phyloP scores from a whole-genome alignment of 2,329 filamentous ascomycete genomes.

The Trichoderma lentiforme region DNA sequence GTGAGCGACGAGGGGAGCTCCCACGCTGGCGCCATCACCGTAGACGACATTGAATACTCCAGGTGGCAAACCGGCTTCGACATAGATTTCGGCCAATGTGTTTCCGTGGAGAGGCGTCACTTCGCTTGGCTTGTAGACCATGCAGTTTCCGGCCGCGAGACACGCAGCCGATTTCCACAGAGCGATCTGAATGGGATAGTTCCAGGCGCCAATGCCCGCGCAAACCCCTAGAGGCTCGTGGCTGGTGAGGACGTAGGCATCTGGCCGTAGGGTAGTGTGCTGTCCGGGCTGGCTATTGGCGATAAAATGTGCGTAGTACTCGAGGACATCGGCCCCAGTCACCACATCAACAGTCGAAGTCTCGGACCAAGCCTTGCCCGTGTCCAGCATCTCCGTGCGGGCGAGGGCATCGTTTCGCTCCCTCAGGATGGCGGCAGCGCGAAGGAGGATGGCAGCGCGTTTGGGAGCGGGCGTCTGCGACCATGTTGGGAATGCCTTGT shows the following conservation, averaged over 20 bases:
- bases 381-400: conserved; percentile 76
- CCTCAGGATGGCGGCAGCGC: conserved; percentile 70
- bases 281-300: conserved; percentile 79
- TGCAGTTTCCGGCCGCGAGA: conserved; percentile 80
- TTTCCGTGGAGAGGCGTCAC: conserved; percentile 81
- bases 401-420: conserved; percentile 77
- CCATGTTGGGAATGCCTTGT: conserved; percentile 71
- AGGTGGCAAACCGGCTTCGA: conserved; percentile 72
- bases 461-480: conserved; percentile 70
- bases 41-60: conserved; percentile 88
- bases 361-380: conserved; percentile 81
- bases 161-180: conserved; percentile 87
- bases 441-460: conserved; percentile 74
- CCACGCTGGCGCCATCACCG: conserved; percentile 68
- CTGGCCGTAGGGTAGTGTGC: conserved; percentile 67
- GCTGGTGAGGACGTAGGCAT: conserved; percentile 78
- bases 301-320: conserved; percentile 80
- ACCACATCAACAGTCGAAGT: conserved; percentile 80
- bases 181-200: conserved; percentile 87
- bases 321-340: conserved; percentile 79
- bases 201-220: conserved; percentile 86
- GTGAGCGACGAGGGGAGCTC: conserved; percentile 71
- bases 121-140: conserved; percentile 89
- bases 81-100: conserved; percentile 70
- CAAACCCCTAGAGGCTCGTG: conserved; percentile 82